Conservation (phyloP, 2,329 filamentous ascomycete species). For the Domatiomyces catenatus region DNA sequence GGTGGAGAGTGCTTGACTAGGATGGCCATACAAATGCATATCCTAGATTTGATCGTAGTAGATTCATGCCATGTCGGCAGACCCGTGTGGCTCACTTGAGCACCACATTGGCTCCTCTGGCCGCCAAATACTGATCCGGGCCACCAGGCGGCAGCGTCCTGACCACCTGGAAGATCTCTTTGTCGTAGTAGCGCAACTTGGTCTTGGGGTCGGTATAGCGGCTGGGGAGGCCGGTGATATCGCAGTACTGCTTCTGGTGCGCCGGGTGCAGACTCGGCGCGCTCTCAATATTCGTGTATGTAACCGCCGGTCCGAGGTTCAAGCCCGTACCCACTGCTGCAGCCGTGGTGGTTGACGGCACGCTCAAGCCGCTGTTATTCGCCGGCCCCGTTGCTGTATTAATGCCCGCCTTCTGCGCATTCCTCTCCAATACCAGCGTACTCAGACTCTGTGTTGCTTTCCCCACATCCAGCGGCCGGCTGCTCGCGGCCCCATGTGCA, state of each 20-base stretch:
- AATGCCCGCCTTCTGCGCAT: constrained; percentile 24
- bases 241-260: constrained; percentile 80
- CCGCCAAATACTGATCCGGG: constrained; percentile 76
- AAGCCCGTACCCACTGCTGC: constrained; percentile 14
- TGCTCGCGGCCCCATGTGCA: constrained; percentile 9
- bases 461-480: constrained; percentile 57
- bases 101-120: constrained; percentile 80
- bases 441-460: constrained; percentile 76
- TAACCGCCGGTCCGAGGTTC: constrained; percentile 52
- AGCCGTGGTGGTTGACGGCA: not conserved
- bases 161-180: constrained; percentile 76
- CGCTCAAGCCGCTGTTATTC: constrained; percentile 1
- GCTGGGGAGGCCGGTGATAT: constrained; percentile 83
- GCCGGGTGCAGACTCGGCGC: constrained; percentile 68
- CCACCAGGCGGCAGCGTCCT: constrained; percentile 65
- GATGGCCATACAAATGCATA: constrained; percentile 54
- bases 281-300: constrained; percentile 93
- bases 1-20: constrained; percentile 95
- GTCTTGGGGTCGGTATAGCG: constrained; percentile 93
- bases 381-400: not conserved
- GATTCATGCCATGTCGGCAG: not conserved
- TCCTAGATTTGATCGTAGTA: not conserved
- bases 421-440: constrained; percentile 78
- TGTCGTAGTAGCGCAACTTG: constrained; percentile 78
- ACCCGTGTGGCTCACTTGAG: constrained; percentile 49